Evolutionary conservation across 768 basidiomycete genomes (phyloP), one percentile per base, ranked within the genome.

Genomic region (Russula sp.): DNA sequence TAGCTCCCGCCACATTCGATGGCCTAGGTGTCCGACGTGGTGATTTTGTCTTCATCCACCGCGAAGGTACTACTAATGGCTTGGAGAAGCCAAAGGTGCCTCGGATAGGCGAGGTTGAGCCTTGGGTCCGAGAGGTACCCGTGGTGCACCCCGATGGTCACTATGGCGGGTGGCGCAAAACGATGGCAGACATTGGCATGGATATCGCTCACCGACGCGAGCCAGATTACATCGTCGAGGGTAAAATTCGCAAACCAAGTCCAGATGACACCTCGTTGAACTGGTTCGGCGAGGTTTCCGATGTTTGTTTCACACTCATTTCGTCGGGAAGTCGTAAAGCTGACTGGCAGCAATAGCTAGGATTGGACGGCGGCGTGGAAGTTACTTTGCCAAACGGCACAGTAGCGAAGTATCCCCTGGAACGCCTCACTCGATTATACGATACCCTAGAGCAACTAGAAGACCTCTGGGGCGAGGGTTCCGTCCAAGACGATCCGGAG

Each of bases 241-340:
- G 74, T 22, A 71, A 68, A 43, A 79, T 86, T 16, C 72, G 76
- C 56, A 73, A 78, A 56, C 79, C 81, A 41, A 65, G 65, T 32
- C 65, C 64, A 36, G 74, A 72, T 55, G 79, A 79, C 66, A 69
- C 72, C 8, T 70, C 74, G 49, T 70, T 91, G 25, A 75, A 78
- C 48, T 98, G 94, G 94, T 84, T 90, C 58, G 94, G 94, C 25
- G 91, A 96, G 75, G 93, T 97, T 18, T 82, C 81, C 35, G 82
- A 80, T 71, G 93, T 84, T 73, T 53, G 83, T 73, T 13, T 29
- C 29, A 18, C 7, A 63, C 52, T 9, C 18, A 11, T n/a, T 16
- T 60, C 32, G 39, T 14, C 20, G 35, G 36, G 22, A 45, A n/a
- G 42, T 22, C 22, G 8, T 39, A 64, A 50, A 47, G 42, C 63